Evolutionary conservation across 2,329 filamentous ascomycete genomes (phyloP).

Genomic region (Cladosporium cucumerinum): DNA sequence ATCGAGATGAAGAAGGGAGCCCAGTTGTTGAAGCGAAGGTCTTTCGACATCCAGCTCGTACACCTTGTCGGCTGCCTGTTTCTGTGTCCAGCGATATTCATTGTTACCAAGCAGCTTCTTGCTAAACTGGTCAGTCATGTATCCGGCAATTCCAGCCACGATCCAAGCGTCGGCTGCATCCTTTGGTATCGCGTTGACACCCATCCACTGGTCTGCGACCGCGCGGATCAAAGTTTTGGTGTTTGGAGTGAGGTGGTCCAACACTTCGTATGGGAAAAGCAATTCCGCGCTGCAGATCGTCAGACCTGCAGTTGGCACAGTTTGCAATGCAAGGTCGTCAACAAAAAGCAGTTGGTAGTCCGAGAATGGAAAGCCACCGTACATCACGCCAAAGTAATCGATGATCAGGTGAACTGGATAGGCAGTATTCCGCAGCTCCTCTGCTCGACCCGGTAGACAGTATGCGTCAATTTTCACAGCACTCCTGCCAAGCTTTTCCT

Average conservation of each 20-base stretch:
- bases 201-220: slow-evolving; percentile 88
- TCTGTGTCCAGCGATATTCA: slow-evolving; percentile 87
- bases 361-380: slow-evolving; percentile 85
- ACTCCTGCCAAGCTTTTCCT: slow-evolving; percentile 83
- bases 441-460: slow-evolving; percentile 76
- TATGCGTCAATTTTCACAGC: slow-evolving; percentile 88
- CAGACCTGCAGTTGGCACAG: slow-evolving; percentile 73
- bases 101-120: slow-evolving; percentile 89
- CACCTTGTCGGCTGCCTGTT: slow-evolving; percentile 75
- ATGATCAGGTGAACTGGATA: slow-evolving; percentile 79
- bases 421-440: slow-evolving; percentile 83
- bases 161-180: slow-evolving; percentile 81
- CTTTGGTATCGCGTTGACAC: slow-evolving; percentile 85
- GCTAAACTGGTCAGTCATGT: slow-evolving; percentile 93
- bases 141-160: slow-evolving; percentile 84
- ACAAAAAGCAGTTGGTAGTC: slow-evolving; percentile 94
- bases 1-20: slow-evolving; percentile 73
- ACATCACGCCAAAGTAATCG: slow-evolving; percentile 86
- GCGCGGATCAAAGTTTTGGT: slow-evolving; percentile 79
- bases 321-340: slow-evolving; percentile 77
- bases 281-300: slow-evolving; percentile 84
- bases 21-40: slow-evolving; percentile 78
- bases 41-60: slow-evolving; percentile 77
- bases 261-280: slow-evolving; percentile 77
- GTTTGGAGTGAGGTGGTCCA: slow-evolving; percentile 79